Evolutionary conservation across 2,329 filamentous ascomycete genomes (phyloP), one percentile per base, ranked within the genome.

Genomic region (Ophiostoma quercus): DNA sequence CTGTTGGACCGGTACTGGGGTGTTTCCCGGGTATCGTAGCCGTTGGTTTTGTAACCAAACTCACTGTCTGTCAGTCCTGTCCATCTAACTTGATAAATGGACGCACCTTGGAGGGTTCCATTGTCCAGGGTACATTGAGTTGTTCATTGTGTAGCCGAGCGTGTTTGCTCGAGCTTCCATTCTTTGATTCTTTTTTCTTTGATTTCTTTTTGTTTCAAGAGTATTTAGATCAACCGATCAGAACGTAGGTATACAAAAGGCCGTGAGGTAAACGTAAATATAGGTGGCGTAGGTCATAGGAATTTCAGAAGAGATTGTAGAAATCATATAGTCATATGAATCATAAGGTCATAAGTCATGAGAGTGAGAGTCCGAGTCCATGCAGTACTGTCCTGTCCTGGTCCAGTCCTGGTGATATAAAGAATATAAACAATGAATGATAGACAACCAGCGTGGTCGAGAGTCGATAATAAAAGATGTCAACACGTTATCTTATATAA

Each of bases 41-140:
- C 73, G 65, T 69, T 70, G 66, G 72, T 75, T 67, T 78, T 76
- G 69, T 77, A 78, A 32, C 79, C 78, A 71, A 79, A 79, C 66
- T 78, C 75, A 68, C 76, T 76, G 67, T 14, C 37, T 43, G n/a
- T 71, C 65, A 71, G 69, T 67, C 16, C 4, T 54, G 22, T 63
- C 8, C 3, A 63, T 14, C 5, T 43, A 14, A 14, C 14, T 43
- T 29, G 16, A 43, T 12, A 19, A 5, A 14, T 47, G 19, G 16
- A 47, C 73, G 72, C 72, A 74, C 72, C 72, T 73, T 71, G 60
- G 70, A 63, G 54, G 63, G 62, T 66, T 71, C 72, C 72, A 73
- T 37, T 70, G 70, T 43, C 66, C 67, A 16, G 34, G 9, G 22
- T 71, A 71, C 14, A 70, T 67, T 19, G 51, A 14, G 43, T 37